phyloP scores from a whole-genome alignment of 2,329 filamentous ascomycete species.

The Alternaria arborescens region DNA sequence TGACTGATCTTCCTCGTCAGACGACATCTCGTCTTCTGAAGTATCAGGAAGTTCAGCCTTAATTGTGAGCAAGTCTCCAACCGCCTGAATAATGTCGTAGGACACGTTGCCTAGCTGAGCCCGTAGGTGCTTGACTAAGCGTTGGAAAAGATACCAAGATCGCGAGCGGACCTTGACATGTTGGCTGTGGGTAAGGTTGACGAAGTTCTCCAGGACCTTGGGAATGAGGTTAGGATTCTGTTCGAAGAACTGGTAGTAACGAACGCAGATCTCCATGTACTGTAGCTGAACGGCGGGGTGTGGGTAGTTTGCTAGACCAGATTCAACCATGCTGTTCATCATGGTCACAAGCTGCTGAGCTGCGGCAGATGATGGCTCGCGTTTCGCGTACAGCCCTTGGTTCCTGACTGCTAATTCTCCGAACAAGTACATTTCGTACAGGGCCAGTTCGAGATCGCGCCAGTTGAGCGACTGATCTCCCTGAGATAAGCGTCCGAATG shows the following conservation, averaged over 20 bases:
- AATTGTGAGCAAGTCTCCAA: conserved; percentile 87
- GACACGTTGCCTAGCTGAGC: conserved; percentile 87
- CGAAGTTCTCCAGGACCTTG: conserved; percentile 88
- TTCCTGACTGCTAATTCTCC: conserved; percentile 92
- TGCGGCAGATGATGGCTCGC: conserved; percentile 78
- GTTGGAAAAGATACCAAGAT: conserved; percentile 97
- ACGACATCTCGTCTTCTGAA: conserved; percentile 88
- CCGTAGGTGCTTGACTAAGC: conserved; percentile 87
- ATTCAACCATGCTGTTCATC: conserved; percentile 96
- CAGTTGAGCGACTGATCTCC: conserved; percentile 80
- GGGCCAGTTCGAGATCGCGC: conserved; percentile 91
- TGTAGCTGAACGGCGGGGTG: conserved; percentile 93
- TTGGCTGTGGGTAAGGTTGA: conserved; percentile 86
- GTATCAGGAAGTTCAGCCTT: conserved; percentile 86
- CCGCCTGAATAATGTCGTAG: conserved; percentile 88
- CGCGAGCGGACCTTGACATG: conserved; percentile 87
- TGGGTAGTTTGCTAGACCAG: conserved; percentile 84
- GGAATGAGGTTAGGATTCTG: conserved; percentile 82
- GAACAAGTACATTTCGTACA: conserved; percentile 95
- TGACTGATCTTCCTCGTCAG: conserved; percentile 87
- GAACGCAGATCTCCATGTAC: conserved; percentile 98
- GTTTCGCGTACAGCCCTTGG: conserved; percentile 86
- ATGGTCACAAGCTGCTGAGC: conserved; percentile 85
- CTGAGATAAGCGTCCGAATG: conserved; percentile 81
- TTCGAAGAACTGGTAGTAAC: conserved; percentile 93